These are phyloP conservation scores for Colletotrichum sp. DNA, from an alignment of 2,329 filamentous ascomycete genomes.

Conservation along the genomic window DNA sequence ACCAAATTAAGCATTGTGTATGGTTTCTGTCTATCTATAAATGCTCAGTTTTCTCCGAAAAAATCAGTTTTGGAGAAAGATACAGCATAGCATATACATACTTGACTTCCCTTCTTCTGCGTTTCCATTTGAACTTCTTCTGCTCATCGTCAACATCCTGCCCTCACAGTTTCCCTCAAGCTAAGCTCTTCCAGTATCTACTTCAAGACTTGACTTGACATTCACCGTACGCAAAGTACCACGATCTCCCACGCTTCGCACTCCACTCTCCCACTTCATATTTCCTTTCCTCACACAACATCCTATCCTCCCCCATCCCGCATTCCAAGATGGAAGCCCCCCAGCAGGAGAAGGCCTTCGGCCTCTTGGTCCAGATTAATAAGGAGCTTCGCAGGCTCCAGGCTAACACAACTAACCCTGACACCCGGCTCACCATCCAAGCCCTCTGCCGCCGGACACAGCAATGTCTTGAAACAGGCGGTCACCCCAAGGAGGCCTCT, in stretches of 20 bases:
- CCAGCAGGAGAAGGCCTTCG: background rate
- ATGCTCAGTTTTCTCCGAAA: background rate
- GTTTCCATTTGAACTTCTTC: background rate
- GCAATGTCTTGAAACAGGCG: background rate
- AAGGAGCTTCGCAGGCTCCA: background rate
- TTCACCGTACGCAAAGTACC: background rate
- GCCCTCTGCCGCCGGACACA: background rate
- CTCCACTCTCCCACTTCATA: background rate
- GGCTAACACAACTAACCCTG: background rate
- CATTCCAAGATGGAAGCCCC: background rate
- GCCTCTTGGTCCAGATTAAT: background rate
- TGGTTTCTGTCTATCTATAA: background rate
- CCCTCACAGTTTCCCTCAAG: background rate
- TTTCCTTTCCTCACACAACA: background rate
- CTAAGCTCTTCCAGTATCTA: background rate
- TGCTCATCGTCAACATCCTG: background rate
- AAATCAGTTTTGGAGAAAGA: background rate
- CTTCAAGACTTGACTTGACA: background rate
- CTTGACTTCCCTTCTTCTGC: background rate
- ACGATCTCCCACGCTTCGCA: background rate
- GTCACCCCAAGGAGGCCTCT: background rate
- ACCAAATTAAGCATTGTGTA: background rate
- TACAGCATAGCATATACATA: background rate
- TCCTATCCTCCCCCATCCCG: background rate
- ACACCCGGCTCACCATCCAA: background rate